Base-by-base conservation (phyloP, 768 basidiomycete species). In the Rhodosporidiobolus sp. region DNA sequence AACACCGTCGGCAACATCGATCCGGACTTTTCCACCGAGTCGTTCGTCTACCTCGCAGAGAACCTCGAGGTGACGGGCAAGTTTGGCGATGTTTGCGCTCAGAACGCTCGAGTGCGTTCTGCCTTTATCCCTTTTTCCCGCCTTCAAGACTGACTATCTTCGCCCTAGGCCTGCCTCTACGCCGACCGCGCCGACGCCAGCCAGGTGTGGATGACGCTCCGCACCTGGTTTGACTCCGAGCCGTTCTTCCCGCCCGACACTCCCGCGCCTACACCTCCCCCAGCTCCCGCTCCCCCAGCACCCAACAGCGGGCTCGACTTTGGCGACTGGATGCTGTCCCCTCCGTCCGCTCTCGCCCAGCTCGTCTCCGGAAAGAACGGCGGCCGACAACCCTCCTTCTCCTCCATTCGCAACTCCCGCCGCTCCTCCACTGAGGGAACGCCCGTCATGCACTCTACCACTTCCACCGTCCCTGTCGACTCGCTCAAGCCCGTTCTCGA, bases 171-270 rank as follows among this genome's bases (percentile, higher is more conserved):
- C 4, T 70, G 56, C 7, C 48, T 54, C 0, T 24, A 56, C 10
- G 69, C 63, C 11, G 69, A 53, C 2, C 65, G 75, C 14, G 55
- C 71, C 1, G 72, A 76, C 26, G 75, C 75, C 0, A 57, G 57
- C 19, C 75, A 76, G 26, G 48, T 76, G 16, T 76, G 75, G 75
- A 20, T 32, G 28, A 67, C 66, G 11, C 26, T 76, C 46, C 64
- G 67, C 12, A 58, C 66, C 9, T 76, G 75, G 75, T 59, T 76
- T 50, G 64, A 69, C 50, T 35, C 65, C 30, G 55, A 59, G 34
- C 55, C 59, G 2, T 52, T 67, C 52, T 60, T 65, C 1, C 34
- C 34, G 4, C 63, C 69, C 28, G 66, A 68, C 7, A 24, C 66
- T 4, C 65, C 73, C 3, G 38, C 65, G 0, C 43, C 34, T 0